Percentiles rank a stretch among this genome's conserved stretches.
Conservation (phyloP, 1,139 yeast species). For the Candida anutae region DNA sequence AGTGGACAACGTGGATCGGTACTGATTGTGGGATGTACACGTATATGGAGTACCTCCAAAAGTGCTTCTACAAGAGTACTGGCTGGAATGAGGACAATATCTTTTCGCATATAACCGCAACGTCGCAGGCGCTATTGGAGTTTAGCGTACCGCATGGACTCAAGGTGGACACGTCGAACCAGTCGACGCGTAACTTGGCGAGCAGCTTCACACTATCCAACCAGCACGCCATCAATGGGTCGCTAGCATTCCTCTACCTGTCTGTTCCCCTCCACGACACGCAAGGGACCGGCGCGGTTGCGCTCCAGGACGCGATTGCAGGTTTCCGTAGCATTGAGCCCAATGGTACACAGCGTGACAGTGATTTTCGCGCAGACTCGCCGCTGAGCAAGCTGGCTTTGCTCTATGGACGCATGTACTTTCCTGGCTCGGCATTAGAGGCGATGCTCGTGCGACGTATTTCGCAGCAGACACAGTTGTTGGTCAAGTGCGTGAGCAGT, state of each 20-base stretch:
- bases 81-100: constrained; percentile 75
- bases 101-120: constrained; percentile 64
- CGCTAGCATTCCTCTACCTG: constrained; percentile 74
- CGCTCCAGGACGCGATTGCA: constrained; percentile 69
- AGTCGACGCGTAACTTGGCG: constrained; percentile 64
- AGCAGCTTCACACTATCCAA: constrained; percentile 70
- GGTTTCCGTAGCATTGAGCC: constrained; percentile 57
- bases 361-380: constrained; percentile 1
- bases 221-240: constrained; percentile 65
- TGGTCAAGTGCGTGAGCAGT: constrained; percentile 70
- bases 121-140: constrained; percentile 64
- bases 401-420: constrained; percentile 75
- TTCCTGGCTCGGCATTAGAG: constrained; percentile 83
- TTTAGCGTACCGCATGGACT: constrained; percentile 69
- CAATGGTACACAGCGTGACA: constrained; percentile 1
- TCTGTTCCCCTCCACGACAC: constrained; percentile 49
- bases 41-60: constrained; percentile 78
- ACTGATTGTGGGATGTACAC: too few relatives aligned
- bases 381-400: constrained; percentile 13
- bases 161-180: constrained; percentile 62
- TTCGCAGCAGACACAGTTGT: constrained; percentile 51
- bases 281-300: constrained; percentile 44
- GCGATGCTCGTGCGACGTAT: constrained; percentile 76
- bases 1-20: too few relatives aligned
- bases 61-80: constrained; percentile 60